phyloP scores from a whole-genome alignment of 805 yeast species.

The Isabelozyma gotoi region DNA sequence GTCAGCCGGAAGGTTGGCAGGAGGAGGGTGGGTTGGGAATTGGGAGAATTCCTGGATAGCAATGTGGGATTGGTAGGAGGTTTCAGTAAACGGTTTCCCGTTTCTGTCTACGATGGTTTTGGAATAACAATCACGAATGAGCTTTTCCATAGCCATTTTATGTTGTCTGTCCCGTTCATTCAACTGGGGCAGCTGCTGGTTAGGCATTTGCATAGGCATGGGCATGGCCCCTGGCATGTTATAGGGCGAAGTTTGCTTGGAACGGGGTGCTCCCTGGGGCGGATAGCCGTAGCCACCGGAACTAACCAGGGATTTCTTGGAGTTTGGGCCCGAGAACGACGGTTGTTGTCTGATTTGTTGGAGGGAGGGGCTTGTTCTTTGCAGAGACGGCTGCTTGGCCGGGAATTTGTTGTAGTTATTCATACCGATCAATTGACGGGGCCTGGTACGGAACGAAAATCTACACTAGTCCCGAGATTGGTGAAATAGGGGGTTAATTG shows the following conservation, averaged over 20 bases:
- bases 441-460: no score
- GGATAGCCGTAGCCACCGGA: not conserved
- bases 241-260: not conserved
- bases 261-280: not conserved
- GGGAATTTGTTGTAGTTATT: slow-evolving; percentile 1
- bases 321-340: not conserved
- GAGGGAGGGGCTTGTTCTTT: not conserved
- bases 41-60: slow-evolving; percentile 72
- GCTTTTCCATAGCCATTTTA: slow-evolving; percentile 26
- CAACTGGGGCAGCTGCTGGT: slow-evolving; percentile 4
- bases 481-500: no score
- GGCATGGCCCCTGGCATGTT: slow-evolving; percentile 1
- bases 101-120: slow-evolving; percentile 21
- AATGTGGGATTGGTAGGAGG: slow-evolving; percentile 71
- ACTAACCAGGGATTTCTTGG: not conserved
- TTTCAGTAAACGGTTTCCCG: slow-evolving; percentile 23
- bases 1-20: slow-evolving; percentile 46
- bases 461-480: no score
- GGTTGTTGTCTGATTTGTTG: not conserved
- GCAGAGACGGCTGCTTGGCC: not conserved
- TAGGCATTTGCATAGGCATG: not conserved
- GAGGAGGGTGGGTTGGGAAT: slow-evolving; percentile 69
- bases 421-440: no score
- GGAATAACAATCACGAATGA: slow-evolving; percentile 38
- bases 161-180: slow-evolving; percentile 10